Conservation (phyloP, 495 filamentous ascomycete species). For the Xylaria castorea region DNA sequence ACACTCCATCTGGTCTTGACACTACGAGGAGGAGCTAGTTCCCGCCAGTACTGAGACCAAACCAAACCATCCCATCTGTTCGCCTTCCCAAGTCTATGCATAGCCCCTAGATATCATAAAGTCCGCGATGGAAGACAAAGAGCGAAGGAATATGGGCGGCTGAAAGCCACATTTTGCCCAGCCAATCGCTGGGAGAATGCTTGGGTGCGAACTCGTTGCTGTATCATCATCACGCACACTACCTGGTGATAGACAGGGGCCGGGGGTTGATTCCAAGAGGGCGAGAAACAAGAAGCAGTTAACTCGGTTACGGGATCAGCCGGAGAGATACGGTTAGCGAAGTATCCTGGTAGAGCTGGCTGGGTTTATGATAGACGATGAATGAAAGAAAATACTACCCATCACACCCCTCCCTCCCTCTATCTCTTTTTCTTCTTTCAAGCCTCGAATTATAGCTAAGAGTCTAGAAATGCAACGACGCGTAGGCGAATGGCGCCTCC, state of each 20-base stretch:
- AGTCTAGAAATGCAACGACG: not conserved
- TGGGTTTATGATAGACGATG: not conserved
- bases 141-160: not conserved
- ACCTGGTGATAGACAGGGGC: not conserved
- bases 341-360: not conserved
- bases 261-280: not conserved
- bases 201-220: not conserved
- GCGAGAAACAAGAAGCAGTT: not conserved
- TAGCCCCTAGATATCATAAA: not conserved
- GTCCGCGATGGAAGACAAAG: not conserved
- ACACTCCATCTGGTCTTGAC: constrained; percentile 96
- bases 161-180: not conserved
- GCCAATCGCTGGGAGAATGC: not conserved
- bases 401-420: not conserved
- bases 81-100: constrained; percentile 2
- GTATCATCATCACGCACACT: not conserved
- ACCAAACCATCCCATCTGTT: not conserved
- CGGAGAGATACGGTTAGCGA: not conserved
- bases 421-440: not conserved
- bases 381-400: not conserved
- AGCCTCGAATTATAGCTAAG: not conserved
- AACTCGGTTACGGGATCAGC: not conserved
- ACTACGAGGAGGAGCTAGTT: constrained; percentile 72
- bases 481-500: not conserved
- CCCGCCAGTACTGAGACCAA: constrained; percentile 28